These are phyloP conservation scores for Cercospora brassicicola DNA, from an alignment of 2,329 filamentous ascomycete species.

Conservation along the genomic window DNA sequence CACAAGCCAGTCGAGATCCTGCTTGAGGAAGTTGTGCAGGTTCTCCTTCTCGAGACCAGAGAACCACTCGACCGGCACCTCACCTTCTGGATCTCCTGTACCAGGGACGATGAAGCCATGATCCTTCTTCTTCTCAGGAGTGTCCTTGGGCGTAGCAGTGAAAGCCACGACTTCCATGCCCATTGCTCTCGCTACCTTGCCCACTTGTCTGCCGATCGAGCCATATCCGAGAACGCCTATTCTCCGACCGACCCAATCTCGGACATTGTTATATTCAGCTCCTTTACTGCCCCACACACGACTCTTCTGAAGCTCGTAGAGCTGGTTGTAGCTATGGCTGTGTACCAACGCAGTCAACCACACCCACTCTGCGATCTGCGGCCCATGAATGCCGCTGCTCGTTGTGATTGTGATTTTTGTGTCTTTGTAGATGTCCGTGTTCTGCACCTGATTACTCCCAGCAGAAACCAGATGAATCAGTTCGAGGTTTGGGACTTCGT, in stretches of 20 bases:
- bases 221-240: conserved; percentile 64
- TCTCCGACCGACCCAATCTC: conserved; percentile 59
- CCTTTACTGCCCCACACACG: conserved; percentile 52
- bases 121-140: conserved; percentile 65
- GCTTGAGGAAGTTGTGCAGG: conserved; percentile 55
- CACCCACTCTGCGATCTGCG: conserved; percentile 67
- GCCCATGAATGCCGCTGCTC: conserved; percentile 59
- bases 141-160: conserved; percentile 68
- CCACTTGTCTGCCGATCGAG: conserved; percentile 60
- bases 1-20: conserved; percentile 59
- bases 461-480: conserved; percentile 60
- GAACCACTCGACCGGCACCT: conserved; percentile 58
- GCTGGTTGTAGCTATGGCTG: conserved; percentile 54
- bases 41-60: conserved; percentile 54
- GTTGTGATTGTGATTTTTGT: conserved; percentile 57
- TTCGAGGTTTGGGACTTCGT: conserved; percentile 44
- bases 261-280: conserved; percentile 36
- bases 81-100: conserved; percentile 61
- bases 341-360: conserved; percentile 62
- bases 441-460: conserved; percentile 56
- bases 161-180: conserved; percentile 75
- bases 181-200: conserved; percentile 41
- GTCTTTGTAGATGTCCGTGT: conserved; percentile 55
- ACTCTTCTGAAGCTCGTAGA: conserved; percentile 60
- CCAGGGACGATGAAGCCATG: conserved; percentile 66